A percentile compares a stretch with the other conserved stretches of the same genome.
Evolutionary conservation across 2,329 filamentous ascomycete genomes (phyloP).

Genomic region (Colletotrichum karsti): DNA sequence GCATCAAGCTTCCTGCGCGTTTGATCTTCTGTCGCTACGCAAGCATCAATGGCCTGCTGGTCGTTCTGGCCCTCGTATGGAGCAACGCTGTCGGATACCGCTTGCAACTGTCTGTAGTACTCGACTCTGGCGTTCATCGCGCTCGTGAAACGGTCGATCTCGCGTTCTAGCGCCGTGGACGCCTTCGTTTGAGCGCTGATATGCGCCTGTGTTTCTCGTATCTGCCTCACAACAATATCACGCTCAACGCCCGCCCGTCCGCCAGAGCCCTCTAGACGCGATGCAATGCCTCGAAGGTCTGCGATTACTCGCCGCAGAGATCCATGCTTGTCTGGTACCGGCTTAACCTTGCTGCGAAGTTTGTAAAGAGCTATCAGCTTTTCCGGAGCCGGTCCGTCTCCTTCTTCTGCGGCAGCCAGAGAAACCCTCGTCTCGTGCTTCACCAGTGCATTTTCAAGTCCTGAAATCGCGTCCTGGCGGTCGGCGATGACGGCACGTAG

Average conservation of each 20-base stretch:
- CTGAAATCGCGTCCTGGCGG: slow-evolving; percentile 78
- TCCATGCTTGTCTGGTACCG: slow-evolving; percentile 51
- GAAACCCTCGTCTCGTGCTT: slow-evolving; percentile 76
- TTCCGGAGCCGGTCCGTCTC: slow-evolving; percentile 76
- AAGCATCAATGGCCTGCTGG: slow-evolving; percentile 55
- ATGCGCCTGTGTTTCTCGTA: slow-evolving; percentile 66
- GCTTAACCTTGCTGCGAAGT: slow-evolving; percentile 56
- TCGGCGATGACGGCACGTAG: slow-evolving; percentile 82
- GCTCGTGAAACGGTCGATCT: slow-evolving; percentile 78
- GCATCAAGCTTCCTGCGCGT: slow-evolving; percentile 67
- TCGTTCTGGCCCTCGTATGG: slow-evolving; percentile 73
- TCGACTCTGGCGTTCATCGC: slow-evolving; percentile 88
- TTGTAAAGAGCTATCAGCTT: slow-evolving; percentile 61
- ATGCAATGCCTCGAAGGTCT: slow-evolving; percentile 74
- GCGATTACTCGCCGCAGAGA: slow-evolving; percentile 78
- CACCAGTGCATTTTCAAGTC: slow-evolving; percentile 78
- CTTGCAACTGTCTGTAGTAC: slow-evolving; percentile 90
- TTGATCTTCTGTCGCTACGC: slow-evolving; percentile 55
- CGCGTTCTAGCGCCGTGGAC: slow-evolving; percentile 63
- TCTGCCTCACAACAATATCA: slow-evolving; percentile 68
- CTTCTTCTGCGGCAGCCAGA: slow-evolving; percentile 65
- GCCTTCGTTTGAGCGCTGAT: slow-evolving; percentile 61
- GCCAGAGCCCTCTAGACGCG: slow-evolving; percentile 59
- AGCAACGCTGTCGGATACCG: slow-evolving; percentile 87
- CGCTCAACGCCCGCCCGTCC: slow-evolving; percentile 61